These are phyloP conservation scores for Jamesozyma jinghongensis DNA, from an alignment of 805 yeast species.

Conservation along the genomic window DNA sequence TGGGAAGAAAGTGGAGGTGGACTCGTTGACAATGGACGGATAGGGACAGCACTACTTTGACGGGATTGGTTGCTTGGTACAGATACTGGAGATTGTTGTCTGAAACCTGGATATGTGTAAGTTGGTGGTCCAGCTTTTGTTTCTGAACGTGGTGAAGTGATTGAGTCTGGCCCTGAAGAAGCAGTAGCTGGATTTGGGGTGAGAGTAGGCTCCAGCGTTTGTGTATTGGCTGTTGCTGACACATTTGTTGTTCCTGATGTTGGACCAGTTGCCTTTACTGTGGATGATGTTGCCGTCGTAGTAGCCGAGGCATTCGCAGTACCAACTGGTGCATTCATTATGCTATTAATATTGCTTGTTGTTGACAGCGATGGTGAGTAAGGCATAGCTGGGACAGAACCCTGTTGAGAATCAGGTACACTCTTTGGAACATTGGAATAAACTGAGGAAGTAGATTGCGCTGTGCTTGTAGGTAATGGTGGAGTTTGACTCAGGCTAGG, in stretches of 20 bases:
- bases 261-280: no score
- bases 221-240: no score
- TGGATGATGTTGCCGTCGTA: no score
- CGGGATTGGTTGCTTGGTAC: not conserved
- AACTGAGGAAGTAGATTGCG: not conserved
- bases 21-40: not conserved
- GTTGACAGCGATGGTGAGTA: not conserved
- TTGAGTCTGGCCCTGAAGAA: not conserved
- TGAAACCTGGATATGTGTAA: slow-evolving; percentile 17
- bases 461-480: not conserved
- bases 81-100: not conserved
- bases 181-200: not conserved
- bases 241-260: not conserved
- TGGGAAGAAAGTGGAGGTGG: not conserved
- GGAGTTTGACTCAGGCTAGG: not conserved
- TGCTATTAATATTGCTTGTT: not conserved
- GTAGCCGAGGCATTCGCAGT: no score
- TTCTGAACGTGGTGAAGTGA: not conserved
- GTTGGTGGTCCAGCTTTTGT: slow-evolving; percentile 6
- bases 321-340: not conserved
- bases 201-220: not conserved
- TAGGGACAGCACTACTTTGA: not conserved
- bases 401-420: not conserved
- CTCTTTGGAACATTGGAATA: no score
- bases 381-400: not conserved